Evolutionary conservation across 768 basidiomycete species (phyloP).

Genomic region (Lactarius trivialis): DNA sequence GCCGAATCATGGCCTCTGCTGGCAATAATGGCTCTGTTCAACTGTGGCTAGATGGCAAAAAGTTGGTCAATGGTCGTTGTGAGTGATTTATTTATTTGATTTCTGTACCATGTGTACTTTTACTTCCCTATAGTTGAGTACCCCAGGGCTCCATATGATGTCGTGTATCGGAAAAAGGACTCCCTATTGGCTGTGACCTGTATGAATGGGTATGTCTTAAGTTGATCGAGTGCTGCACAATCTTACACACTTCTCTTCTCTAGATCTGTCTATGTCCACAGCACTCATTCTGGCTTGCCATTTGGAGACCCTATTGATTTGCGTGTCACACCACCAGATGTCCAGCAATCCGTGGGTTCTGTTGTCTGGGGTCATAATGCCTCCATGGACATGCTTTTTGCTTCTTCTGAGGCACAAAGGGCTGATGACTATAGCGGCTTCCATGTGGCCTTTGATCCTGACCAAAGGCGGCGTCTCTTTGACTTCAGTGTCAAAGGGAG

Average conservation of each 20-base stretch:
- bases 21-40: conserved; percentile 18
- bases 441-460: conserved; percentile 18
- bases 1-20: conserved; percentile 14
- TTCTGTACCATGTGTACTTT: background rate
- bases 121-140: conserved; percentile 12
- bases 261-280: conserved; percentile 14
- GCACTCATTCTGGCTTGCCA: background rate
- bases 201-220: conserved; percentile 15
- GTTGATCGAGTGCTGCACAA: background rate
- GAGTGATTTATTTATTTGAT: background rate
- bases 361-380: conserved; percentile 15
- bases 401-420: conserved; percentile 21
- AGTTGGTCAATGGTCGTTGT: conserved; percentile 1
- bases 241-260: background rate
- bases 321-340: conserved; percentile 6
- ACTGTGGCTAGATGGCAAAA: conserved; percentile 14
- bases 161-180: conserved; percentile 12
- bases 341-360: conserved; percentile 17
- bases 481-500: conserved; percentile 11
- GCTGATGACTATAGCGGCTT: conserved; percentile 9
- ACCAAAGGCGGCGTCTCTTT: conserved; percentile 3
- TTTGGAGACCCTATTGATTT: conserved; percentile 13
- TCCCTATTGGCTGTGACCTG: conserved; percentile 18
- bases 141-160: conserved; percentile 13
- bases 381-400: conserved; percentile 17